Conservation (phyloP, 2,329 filamentous ascomycete species). For the Coleophoma cylindrospora region DNA sequence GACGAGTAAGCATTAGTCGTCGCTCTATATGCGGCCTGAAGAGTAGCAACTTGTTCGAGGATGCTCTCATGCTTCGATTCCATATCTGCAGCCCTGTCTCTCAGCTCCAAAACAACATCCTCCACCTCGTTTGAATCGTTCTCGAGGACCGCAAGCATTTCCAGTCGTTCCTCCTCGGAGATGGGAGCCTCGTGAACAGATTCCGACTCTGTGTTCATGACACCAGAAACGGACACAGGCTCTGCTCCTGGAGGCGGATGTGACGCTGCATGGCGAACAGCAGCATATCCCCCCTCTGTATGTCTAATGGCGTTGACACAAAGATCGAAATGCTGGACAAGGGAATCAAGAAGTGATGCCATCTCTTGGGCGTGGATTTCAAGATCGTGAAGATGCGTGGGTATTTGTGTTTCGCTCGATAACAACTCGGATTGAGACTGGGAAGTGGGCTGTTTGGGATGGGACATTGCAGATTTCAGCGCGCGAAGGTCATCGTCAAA, state of each 20-base stretch:
- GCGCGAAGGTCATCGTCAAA: slow-evolving; percentile 71
- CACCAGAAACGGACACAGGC: slow-evolving; percentile 59
- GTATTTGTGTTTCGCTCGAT: slow-evolving; percentile 31
- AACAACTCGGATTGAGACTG: slow-evolving; percentile 14
- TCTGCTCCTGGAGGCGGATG: slow-evolving; percentile 42
- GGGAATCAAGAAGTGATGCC: slow-evolving; percentile 72
- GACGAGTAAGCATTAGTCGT: slow-evolving; percentile 59
- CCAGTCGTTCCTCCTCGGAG: slow-evolving; percentile 67
- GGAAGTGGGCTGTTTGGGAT: slow-evolving; percentile 24
- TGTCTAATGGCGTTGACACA: slow-evolving; percentile 88
- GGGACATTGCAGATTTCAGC: slow-evolving; percentile 44
- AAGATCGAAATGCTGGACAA: slow-evolving; percentile 87
- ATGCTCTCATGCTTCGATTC: slow-evolving; percentile 64
- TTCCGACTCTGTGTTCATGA: slow-evolving; percentile 52
- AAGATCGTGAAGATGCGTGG: slow-evolving; percentile 36
- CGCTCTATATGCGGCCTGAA: slow-evolving; percentile 49
- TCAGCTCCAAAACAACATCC: slow-evolving; percentile 65
- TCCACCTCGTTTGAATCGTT: slow-evolving; percentile 65
- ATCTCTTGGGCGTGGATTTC: slow-evolving; percentile 68
- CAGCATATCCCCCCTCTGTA: slow-evolving; percentile 75
- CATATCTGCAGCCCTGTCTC: slow-evolving; percentile 72
- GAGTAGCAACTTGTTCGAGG: slow-evolving; percentile 53
- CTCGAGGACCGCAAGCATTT: slow-evolving; percentile 78
- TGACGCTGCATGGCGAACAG: slow-evolving; percentile 64
- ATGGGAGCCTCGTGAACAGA: slow-evolving; percentile 57